These are phyloP conservation scores for Trichoderma oligosporum DNA, from an alignment of 2,329 filamentous ascomycete species.

Conservation along the genomic window DNA sequence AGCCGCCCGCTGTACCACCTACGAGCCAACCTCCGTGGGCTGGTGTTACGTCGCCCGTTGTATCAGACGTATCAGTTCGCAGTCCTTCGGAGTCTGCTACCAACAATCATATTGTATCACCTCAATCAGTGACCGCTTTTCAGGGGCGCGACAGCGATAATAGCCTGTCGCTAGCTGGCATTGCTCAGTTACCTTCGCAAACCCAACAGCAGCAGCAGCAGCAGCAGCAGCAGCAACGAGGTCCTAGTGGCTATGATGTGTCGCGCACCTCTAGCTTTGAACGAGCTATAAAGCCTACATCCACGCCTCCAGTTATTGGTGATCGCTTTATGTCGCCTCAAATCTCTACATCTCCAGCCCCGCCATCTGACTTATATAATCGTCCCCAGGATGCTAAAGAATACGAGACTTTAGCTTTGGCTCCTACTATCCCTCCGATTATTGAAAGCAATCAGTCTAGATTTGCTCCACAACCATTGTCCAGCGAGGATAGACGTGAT, in stretches of 20 bases:
- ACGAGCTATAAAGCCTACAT: slow-evolving; percentile 1
- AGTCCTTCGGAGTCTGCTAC: slow-evolving; percentile 9
- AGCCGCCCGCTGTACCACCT: slow-evolving; percentile 3
- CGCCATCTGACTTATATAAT: slow-evolving; percentile 66
- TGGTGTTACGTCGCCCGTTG: slow-evolving; percentile 12
- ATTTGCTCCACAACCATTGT: slow-evolving; percentile 11
- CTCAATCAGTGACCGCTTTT: slow-evolving; percentile 10
- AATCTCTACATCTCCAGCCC: neutral
- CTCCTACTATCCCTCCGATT: slow-evolving; percentile 48
- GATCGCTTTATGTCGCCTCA: neutral
- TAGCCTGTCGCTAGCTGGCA: slow-evolving; percentile 9
- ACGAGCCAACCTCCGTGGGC: neutral
- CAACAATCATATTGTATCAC: slow-evolving; percentile 6
- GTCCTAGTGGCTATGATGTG: neutral
- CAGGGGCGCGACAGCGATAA: neutral
- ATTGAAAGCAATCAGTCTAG: slow-evolving; percentile 34
- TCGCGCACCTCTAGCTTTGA: slow-evolving; percentile 15
- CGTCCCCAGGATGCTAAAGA: slow-evolving; percentile 64
- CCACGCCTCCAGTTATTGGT: slow-evolving; percentile 1
- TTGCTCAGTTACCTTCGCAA: slow-evolving; percentile 10
- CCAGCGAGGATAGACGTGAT: slow-evolving; percentile 11
- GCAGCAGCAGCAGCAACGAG: neutral
- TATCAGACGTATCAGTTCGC: slow-evolving; percentile 13
- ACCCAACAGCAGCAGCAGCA: neutral
- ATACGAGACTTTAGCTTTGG: slow-evolving; percentile 55